phyloP scores from a whole-genome alignment of 2,329 filamentous ascomycete genomes.

The Erysiphe pulchra region DNA sequence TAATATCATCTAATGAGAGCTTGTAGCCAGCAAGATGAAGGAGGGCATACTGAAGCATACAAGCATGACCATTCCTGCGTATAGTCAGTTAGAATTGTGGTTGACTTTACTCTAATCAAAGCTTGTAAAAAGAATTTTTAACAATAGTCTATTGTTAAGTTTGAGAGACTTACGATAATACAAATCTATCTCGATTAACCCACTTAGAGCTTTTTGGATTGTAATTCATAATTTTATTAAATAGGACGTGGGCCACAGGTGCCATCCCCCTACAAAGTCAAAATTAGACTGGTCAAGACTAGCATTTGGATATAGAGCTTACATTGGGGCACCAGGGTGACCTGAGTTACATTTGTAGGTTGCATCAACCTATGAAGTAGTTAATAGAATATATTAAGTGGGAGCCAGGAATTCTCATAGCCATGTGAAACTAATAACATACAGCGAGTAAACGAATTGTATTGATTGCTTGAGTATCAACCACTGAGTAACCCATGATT shows the following conservation, averaged over 20 bases:
- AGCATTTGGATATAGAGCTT: conserved; percentile 14
- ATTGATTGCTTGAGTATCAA: conserved; percentile 85
- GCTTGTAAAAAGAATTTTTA: neutral
- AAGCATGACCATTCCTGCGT: conserved; percentile 80
- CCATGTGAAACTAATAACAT: conserved; percentile 22
- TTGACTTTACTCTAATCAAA: neutral
- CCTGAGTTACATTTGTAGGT: conserved; percentile 89
- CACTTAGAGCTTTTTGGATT: conserved; percentile 98
- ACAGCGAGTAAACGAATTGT: conserved; percentile 92
- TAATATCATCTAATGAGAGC: conserved; percentile 71
- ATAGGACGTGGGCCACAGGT: conserved; percentile 85
- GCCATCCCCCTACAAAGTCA: conserved; percentile 42
- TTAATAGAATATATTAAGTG: conserved; percentile 2
- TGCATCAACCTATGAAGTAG: conserved; percentile 60
- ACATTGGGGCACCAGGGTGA: conserved; percentile 96
- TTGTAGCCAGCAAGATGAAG: conserved; percentile 90
- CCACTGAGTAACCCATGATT: conserved; percentile 62
- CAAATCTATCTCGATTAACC: conserved; percentile 94
- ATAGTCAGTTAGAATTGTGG: neutral
- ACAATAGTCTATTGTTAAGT: neutral
- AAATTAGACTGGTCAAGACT: neutral
- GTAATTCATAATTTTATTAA: conserved; percentile 98
- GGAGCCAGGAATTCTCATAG: neutral
- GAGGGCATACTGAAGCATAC: conserved; percentile 97
- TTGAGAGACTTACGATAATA: conserved; percentile 63